Percentiles rank a stretch among this genome's conserved stretches.
Conservation (phyloP, 176 grass and related monocot genomes). For the Avena atlantica region DNA sequence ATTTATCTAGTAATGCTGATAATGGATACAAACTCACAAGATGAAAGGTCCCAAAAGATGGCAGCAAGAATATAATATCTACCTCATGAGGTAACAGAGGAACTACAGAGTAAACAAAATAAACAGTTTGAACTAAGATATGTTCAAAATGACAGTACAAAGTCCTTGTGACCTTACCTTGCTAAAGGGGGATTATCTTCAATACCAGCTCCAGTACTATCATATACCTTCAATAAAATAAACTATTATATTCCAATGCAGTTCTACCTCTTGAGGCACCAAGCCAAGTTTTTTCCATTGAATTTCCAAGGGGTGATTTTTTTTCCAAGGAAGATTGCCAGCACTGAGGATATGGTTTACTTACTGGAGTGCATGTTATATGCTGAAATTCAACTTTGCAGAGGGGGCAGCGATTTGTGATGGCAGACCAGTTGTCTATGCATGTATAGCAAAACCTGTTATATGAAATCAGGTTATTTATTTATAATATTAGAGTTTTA, state of each 20-base stretch:
- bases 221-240: conserved; percentile 70
- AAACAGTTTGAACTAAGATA: conserved; percentile 29
- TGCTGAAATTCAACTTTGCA: conserved; percentile 84
- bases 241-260: conserved; percentile 39
- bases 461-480: conserved; percentile 33
- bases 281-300: conserved; percentile 30
- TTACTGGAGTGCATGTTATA: conserved; percentile 84
- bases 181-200: conserved; percentile 72
- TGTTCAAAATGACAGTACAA: neutral
- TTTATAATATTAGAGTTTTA: conserved; percentile 34
- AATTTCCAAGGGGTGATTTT: conserved; percentile 15
- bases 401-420: conserved; percentile 87
- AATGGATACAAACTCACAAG: conserved; percentile 3
- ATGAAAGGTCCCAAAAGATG: conserved; percentile 37
- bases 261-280: conserved; percentile 26
- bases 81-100: conserved; percentile 36
- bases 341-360: conserved; percentile 37
- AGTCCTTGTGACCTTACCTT: conserved; percentile 51
- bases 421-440: conserved; percentile 94
- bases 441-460: conserved; percentile 95
- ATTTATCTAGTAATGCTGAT: neutral
- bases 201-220: conserved; percentile 54
- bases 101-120: conserved; percentile 17
- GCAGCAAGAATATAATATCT: conserved; percentile 20
- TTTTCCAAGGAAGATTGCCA: conserved; percentile 17